Evolutionary conservation across 306 rosid genomes (phyloP).

Genomic region (Corylus avellana): DNA sequence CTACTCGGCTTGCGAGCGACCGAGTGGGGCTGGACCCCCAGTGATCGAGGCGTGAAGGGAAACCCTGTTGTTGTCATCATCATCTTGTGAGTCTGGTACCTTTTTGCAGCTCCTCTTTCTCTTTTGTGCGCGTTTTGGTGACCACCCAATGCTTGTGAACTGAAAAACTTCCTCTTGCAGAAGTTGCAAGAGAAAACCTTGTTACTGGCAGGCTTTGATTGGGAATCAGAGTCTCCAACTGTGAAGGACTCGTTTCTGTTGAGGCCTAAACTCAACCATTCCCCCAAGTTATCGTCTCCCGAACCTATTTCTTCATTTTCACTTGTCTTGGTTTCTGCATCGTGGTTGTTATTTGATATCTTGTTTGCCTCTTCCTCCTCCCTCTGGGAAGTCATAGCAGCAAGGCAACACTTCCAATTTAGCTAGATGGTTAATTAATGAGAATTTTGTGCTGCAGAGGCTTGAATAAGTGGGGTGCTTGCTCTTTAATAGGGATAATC

Average conservation of each 20-base stretch:
- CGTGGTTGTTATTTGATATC: constrained; percentile 24
- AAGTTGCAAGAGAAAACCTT: constrained; percentile 70
- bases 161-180: constrained; percentile 71
- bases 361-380: constrained; percentile 27
- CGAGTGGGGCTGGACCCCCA: constrained; percentile 63
- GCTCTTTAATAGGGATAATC: constrained; percentile 39
- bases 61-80: constrained; percentile 40
- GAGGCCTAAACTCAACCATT: constrained; percentile 70
- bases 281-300: constrained; percentile 40
- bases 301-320: background rate
- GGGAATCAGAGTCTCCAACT: constrained; percentile 19
- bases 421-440: background rate
- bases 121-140: constrained; percentile 85
- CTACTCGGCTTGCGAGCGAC: constrained; percentile 49
- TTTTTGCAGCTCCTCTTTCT: constrained; percentile 70
- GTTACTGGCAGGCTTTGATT: constrained; percentile 38
- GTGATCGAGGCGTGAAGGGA: constrained; percentile 46
- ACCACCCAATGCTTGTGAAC: constrained; percentile 80
- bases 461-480: constrained; percentile 18
- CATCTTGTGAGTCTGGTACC: constrained; percentile 48
- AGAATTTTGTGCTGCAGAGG: constrained; percentile 13
- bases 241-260: constrained; percentile 18
- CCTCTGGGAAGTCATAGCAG: constrained; percentile 37
- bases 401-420: background rate
- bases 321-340: constrained; percentile 23